Base-by-base conservation (phyloP, 176 grass and related monocot genomes). In the Poa annua region DNA sequence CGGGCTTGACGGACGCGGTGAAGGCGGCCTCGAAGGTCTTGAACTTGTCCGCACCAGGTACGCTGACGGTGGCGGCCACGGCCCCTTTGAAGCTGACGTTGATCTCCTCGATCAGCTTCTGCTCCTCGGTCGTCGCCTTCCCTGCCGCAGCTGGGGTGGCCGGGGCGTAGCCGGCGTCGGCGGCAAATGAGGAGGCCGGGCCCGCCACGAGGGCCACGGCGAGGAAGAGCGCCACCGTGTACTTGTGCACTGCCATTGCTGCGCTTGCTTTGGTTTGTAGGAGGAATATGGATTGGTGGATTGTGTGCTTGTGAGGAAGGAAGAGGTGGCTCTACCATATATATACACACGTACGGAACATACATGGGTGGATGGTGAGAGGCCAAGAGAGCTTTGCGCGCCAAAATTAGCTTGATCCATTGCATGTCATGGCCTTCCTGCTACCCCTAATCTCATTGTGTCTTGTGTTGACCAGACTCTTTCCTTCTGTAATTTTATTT, bases 331-430 rank as follows among this genome's bases (percentile, higher is more conserved):
- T 69, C 66, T 69, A 41, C 4, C 19, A n/a, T 71, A 39, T 25
- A 47, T 70, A 70, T 44, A 44, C 20, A 70, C 12, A 24, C 33
- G 15, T 44, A 41, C 0, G 39, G 6, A 7, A 8, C 7, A 41
- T 41, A 41, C 39, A 41, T 7, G 5, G 64, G 64, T 66, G 7
- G 64, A 67, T 48, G 69, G 68, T 26, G 41, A 24, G 41, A 48
- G 69, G 69, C 42, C 12, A 48, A 12, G 69, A 72, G 69, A 72
- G 69, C 41, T 72, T 72, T 26, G 44, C 69, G 69, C 41, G 42
- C 69, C 42, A 4, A 72, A 72, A 48, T 26, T 72, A 48, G 69
- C n/a, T 1, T 8, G 2, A 3, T 64, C 26, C 61, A 64, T 8
- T 64, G 26, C 61, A 64, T 64, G 26, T 5, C 61, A 64, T 64